These are phyloP conservation scores for Glaciozyma antarctica DNA, from an alignment of 768 basidiomycete species.

Conservation along the genomic window DNA sequence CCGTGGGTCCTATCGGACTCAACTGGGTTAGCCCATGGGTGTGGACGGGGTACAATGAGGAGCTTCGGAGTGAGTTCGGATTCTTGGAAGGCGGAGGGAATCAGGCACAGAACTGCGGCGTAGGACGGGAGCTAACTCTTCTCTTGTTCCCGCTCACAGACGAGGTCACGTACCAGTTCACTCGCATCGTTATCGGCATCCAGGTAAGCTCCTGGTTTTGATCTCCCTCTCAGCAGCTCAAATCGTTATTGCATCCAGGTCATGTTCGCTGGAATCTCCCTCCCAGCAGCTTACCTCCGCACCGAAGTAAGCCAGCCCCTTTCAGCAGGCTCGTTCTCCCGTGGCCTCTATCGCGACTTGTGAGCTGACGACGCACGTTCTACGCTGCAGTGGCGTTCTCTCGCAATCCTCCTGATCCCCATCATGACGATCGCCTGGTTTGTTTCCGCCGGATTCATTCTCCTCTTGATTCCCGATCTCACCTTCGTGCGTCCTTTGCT, in stretches of 20 bases:
- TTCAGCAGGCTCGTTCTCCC: too few species aligned
- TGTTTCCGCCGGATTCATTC: constrained; percentile 39
- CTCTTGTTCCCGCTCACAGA: neutral
- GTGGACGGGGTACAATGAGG: constrained; percentile 37
- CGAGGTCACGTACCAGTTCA: constrained; percentile 35
- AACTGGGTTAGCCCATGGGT: constrained; percentile 39
- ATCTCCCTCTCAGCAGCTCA: neutral
- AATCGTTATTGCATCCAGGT: constrained; percentile 20
- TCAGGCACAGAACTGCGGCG: too few species aligned
- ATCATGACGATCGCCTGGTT: constrained; percentile 44
- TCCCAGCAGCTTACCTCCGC: constrained; percentile 40
- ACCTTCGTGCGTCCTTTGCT: constrained; percentile 32
- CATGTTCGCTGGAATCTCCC: constrained; percentile 37
- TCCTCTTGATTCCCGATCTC: constrained; percentile 40
- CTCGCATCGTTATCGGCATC: constrained; percentile 42
- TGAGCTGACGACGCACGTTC: constrained; percentile 20
- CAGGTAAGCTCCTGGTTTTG: constrained; percentile 16
- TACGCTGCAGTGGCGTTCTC: constrained; percentile 35
- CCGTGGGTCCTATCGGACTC: constrained; percentile 39
- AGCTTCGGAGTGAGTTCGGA: neutral
- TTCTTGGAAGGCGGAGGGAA: neutral
- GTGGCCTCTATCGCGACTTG: too few species aligned
- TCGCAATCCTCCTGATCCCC: constrained; percentile 40
- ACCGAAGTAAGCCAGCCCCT: constrained; percentile 14
- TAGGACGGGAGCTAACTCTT: neutral